These are phyloP conservation scores for Agastache rugosa DNA, from an alignment of 257 asterid species.

Conservation along the genomic window DNA sequence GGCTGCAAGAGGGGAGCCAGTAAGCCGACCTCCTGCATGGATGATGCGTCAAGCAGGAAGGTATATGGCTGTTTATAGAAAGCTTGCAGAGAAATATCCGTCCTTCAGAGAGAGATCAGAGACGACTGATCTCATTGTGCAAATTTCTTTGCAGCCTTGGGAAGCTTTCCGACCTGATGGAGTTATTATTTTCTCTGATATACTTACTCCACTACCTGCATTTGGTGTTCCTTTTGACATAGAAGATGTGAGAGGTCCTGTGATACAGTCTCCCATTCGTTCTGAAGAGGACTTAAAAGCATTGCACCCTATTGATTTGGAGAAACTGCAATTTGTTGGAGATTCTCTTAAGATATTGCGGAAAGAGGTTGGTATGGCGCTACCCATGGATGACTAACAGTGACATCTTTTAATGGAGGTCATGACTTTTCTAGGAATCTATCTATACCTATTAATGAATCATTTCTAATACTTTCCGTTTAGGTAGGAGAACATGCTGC, in stretches of 20 bases:
- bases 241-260: constrained; percentile 89
- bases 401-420: constrained; percentile 11
- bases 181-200: constrained; percentile 94
- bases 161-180: constrained; percentile 96
- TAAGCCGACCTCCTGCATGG: constrained; percentile 96
- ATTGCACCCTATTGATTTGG: constrained; percentile 82
- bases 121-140: constrained; percentile 98
- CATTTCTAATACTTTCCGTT: constrained; percentile 25
- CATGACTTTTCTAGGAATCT: constrained; percentile 2
- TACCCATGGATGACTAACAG: constrained; percentile 1
- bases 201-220: constrained; percentile 96
- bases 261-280: constrained; percentile 83
- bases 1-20: constrained; percentile 92
- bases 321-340: constrained; percentile 81
- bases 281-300: constrained; percentile 76
- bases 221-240: constrained; percentile 98
- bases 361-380: constrained; percentile 59
- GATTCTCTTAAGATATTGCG: constrained; percentile 79
- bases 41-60: constrained; percentile 99
- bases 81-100: constrained; percentile 95
- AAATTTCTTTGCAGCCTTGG: constrained; percentile 99
- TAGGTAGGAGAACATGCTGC: constrained; percentile 93
- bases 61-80: constrained; percentile 92
- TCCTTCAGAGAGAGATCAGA: constrained; percentile 99
- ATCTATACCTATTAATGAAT: constrained; percentile 11